Evolutionary conservation across 495 filamentous ascomycete genomes (phyloP).

Genomic region (Venustampulla echinocandica): DNA sequence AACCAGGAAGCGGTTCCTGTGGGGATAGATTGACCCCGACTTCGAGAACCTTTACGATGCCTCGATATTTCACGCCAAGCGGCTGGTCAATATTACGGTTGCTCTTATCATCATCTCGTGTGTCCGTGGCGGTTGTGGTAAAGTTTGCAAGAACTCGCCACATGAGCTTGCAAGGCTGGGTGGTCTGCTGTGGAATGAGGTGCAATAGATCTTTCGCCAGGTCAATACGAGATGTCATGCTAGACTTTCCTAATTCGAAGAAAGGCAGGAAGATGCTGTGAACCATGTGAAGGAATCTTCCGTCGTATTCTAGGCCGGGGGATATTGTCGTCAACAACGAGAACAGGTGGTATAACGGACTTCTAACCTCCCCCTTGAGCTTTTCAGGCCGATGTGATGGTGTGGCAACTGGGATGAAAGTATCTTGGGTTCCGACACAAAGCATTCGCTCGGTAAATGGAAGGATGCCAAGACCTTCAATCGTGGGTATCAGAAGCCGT

Average conservation of each 20-base stretch:
- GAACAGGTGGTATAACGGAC: conserved; percentile 19
- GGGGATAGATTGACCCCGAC: conserved; percentile 33
- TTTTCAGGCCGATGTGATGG: conserved; percentile 23
- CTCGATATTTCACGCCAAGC: conserved; percentile 55
- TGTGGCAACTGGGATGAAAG: conserved; percentile 19
- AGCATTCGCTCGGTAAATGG: conserved; percentile 74
- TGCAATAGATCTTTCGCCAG: conserved; percentile 16
- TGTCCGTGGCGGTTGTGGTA: conserved; percentile 25
- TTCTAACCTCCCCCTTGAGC: conserved; percentile 7
- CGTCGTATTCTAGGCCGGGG: conserved; percentile 18
- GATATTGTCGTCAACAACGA: conserved; percentile 9
- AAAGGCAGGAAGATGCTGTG: conserved; percentile 16
- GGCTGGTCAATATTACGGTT: conserved; percentile 14
- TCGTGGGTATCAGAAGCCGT: conserved; percentile 50
- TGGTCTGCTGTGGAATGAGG: conserved; percentile 19
- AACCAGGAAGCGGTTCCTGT: conserved; percentile 33
- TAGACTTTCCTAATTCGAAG: conserved; percentile 13
- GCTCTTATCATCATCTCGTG: conserved; percentile 15
- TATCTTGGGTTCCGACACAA: conserved; percentile 30
- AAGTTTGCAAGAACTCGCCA: conserved; percentile 34
- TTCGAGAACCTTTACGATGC: conserved; percentile 57
- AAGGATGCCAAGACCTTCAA: conserved; percentile 57
- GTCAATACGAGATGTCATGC: conserved; percentile 6
- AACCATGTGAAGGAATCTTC: conserved; percentile 11
- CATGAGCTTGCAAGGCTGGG: conserved; percentile 22